These are phyloP conservation scores for Potentilla sterilis DNA, from an alignment of 306 rosid species.

Conservation along the genomic window DNA sequence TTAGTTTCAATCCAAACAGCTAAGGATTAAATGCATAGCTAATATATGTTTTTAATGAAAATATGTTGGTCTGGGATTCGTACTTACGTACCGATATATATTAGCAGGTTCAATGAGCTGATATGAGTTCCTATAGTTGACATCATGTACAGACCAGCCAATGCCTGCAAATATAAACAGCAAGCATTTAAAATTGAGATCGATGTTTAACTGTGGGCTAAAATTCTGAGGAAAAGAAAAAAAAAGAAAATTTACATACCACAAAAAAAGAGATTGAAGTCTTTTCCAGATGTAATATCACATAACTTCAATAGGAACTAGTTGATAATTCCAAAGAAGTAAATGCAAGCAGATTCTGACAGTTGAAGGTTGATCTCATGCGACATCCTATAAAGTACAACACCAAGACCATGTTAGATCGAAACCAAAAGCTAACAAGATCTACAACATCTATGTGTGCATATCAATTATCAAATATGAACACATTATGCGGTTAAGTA, in stretches of 20 bases:
- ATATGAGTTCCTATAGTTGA: conserved; percentile 49
- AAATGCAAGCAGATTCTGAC: conserved; percentile 36
- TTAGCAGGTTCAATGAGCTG: conserved; percentile 37
- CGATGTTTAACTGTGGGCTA: neutral
- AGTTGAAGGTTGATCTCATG: conserved; percentile 43
- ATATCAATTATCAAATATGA: neutral
- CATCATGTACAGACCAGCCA: conserved; percentile 43
- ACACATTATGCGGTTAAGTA: conserved; percentile 16
- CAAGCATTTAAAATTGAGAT: conserved; percentile 14
- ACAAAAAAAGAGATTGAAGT: conserved; percentile 41
- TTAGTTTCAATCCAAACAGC: neutral
- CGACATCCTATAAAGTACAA: conserved; percentile 2
- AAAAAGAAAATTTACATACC: conserved; percentile 34
- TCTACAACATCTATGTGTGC: neutral
- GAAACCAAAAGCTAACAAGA: neutral
- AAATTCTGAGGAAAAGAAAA: neutral
- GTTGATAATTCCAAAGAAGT: conserved; percentile 30
- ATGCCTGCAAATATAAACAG: conserved; percentile 41
- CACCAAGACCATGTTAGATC: conserved; percentile 1
- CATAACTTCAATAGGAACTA: conserved; percentile 37
- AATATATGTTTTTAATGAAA: neutral
- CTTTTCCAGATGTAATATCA: conserved; percentile 53
- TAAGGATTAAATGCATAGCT: neutral
- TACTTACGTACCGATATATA: conserved; percentile 42
- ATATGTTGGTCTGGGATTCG: neutral